Conservation (phyloP, 2,329 filamentous ascomycete genomes). For the Talaromyces marneffei region DNA sequence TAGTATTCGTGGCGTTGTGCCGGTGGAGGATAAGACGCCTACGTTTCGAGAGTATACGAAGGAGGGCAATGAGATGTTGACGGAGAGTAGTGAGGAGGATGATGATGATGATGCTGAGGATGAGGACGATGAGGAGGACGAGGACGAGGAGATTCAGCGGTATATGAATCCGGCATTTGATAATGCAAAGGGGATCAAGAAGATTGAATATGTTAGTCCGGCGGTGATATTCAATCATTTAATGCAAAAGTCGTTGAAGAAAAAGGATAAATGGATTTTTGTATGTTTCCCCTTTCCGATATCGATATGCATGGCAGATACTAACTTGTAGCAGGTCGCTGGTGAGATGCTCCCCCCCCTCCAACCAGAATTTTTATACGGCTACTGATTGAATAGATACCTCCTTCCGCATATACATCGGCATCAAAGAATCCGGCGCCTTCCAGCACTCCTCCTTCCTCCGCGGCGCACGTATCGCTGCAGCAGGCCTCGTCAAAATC, state of each 20-base stretch:
- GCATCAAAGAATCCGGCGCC: constrained; percentile 79
- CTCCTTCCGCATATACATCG: constrained; percentile 71
- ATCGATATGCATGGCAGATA: not conserved
- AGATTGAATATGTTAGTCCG: constrained; percentile 62
- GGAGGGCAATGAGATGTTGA: constrained; percentile 20
- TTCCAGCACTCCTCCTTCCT: constrained; percentile 92
- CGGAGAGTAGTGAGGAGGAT: constrained; percentile 16
- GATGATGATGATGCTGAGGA: constrained; percentile 13
- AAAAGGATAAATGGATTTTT: constrained; percentile 91
- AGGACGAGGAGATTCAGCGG: constrained; percentile 54
- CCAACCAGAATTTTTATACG: not conserved
- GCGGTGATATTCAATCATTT: constrained; percentile 72
- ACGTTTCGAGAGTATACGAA: constrained; percentile 39
- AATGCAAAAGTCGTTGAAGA: constrained; percentile 65
- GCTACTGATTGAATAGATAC: constrained; percentile 54
- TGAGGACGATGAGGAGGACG: constrained; percentile 31
- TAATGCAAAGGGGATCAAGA: constrained; percentile 55
- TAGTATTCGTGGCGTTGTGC: constrained; percentile 69
- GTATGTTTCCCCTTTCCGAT: constrained; percentile 34
- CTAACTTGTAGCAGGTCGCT: constrained; percentile 11
- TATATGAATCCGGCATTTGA: constrained; percentile 62
- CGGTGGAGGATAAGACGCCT: constrained; percentile 55
- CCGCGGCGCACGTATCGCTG: constrained; percentile 71
- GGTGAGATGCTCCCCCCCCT: constrained; percentile 6
- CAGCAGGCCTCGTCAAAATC: constrained; percentile 80